Base-by-base conservation (phyloP, 192 early-diverging fungal genomes). In the Rhizophlyctis rosea region DNA sequence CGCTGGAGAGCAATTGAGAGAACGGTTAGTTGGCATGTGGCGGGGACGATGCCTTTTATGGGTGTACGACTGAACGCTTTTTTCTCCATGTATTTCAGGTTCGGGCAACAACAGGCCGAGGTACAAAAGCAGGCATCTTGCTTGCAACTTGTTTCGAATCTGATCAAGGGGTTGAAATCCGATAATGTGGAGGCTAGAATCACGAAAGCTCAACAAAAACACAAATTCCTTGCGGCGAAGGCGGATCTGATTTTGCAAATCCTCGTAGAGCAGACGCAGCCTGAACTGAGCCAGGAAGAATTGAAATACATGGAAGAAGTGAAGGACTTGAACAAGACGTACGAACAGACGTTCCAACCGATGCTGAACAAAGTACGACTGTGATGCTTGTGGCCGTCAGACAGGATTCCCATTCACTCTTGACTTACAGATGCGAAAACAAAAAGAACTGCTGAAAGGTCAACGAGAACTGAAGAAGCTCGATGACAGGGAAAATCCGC, bases 221-320 rank as follows among this genome's bases (percentile, higher is more conserved):
- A n/a, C n/a, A n/a, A n/a, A n/a, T n/a, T n/a, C n/a, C n/a, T n/a
- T n/a, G n/a, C n/a, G n/a, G 13, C 78, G 39, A 81, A 81, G 4
- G 78, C 78, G 1, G 87, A 90, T 52, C 71, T 71, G 11, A 57
- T 87, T 28, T 61, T 91, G 53, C 83, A 83, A 29, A 80, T 84
- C 61, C 54, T 89, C 31, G 81, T 84, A 48, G 81, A 81, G 39
- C 70, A 71, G 16, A 76, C 74, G 47, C 84, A 88, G 59, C 87
- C 84, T 5, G 80, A 77, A 28, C 65, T 89, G 62, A 81, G 81
- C 3, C 57, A 75, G 3, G 72, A 77, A 25, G 89, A 91, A 68
- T 73, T 70, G 54, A 69, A 62, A 32, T 84, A 80, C 80, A 68
- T 72, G 23, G 29, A 63, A 23, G 69, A 79, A 33, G 56, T 85